Conservation (phyloP, 2,329 filamentous ascomycete genomes). For the Microascus cirrosus region DNA sequence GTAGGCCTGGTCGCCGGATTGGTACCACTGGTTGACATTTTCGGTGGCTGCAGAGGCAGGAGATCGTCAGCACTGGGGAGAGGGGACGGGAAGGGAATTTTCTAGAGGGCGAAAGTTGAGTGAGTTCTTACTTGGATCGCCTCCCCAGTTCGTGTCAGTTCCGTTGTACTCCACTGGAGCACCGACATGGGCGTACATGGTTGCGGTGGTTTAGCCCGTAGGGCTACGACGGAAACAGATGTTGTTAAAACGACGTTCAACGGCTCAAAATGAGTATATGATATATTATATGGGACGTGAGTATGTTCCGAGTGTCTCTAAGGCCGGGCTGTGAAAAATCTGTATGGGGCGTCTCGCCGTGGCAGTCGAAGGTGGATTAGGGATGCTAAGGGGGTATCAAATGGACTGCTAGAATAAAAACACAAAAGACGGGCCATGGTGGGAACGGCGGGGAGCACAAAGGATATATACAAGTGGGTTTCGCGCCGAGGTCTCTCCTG, state of each 20-base stretch:
- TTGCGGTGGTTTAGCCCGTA: neutral
- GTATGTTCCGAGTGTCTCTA: no score
- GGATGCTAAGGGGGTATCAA: neutral
- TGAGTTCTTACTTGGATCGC: conserved; percentile 59
- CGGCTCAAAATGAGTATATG: no score
- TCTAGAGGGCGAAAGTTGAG: conserved; percentile 7
- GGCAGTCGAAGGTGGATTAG: neutral
- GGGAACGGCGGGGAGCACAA: neutral
- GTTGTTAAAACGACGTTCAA: no score
- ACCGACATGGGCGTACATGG: conserved; percentile 48
- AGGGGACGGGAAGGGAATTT: neutral
- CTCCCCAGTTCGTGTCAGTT: conserved; percentile 53
- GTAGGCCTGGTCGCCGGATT: conserved; percentile 84
- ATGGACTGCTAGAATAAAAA: neutral
- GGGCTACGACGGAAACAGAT: neutral
- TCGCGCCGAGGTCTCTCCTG: neutral
- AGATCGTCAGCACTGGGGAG: neutral
- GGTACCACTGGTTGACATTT: conserved; percentile 94
- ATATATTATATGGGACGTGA: no score
- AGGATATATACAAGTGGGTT: conserved; percentile 1
- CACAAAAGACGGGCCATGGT: neutral
- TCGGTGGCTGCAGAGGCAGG: conserved; percentile 49
- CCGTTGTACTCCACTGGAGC: conserved; percentile 51
- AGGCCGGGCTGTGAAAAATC: neutral
- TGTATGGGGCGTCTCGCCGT: neutral